Conservation (phyloP, 2,329 filamentous ascomycete species). For the Ophiostoma montium region DNA sequence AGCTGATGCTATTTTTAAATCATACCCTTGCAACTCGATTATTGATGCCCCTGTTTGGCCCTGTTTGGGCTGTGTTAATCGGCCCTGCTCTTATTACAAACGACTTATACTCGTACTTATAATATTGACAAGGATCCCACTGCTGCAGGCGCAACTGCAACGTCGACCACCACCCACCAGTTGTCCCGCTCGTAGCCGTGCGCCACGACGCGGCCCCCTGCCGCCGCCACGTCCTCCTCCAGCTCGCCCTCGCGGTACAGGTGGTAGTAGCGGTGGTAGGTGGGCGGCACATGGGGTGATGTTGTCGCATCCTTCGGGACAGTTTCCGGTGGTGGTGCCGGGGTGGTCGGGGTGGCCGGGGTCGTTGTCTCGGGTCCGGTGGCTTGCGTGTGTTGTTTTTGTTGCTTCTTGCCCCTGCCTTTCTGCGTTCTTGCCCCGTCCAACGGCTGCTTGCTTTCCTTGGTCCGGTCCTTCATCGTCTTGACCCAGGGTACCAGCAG, state of each 20-base stretch:
- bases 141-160: too few relatives aligned
- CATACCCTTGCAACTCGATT: too few relatives aligned
- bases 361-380: constrained; percentile 1
- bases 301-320: neutral
- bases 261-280: constrained; percentile 87
- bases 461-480: constrained; percentile 10
- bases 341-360: neutral
- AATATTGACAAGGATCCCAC: too few relatives aligned
- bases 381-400: neutral
- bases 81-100: too few relatives aligned
- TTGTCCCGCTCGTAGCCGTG: constrained; percentile 94
- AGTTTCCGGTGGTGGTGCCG: neutral
- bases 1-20: too few relatives aligned
- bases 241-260: constrained; percentile 78
- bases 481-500: constrained; percentile 87
- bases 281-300: constrained; percentile 27
- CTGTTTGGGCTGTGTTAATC: too few relatives aligned
- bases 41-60: too few relatives aligned
- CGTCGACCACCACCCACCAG: constrained; percentile 70
- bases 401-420: neutral
- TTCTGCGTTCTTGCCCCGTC: too few relatives aligned
- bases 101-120: neutral
- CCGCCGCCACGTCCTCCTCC: constrained; percentile 60
- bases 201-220: constrained; percentile 62
- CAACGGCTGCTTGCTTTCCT: neutral